Conservation (phyloP, 768 basidiomycete species). For the Macrocybe gigantea region DNA sequence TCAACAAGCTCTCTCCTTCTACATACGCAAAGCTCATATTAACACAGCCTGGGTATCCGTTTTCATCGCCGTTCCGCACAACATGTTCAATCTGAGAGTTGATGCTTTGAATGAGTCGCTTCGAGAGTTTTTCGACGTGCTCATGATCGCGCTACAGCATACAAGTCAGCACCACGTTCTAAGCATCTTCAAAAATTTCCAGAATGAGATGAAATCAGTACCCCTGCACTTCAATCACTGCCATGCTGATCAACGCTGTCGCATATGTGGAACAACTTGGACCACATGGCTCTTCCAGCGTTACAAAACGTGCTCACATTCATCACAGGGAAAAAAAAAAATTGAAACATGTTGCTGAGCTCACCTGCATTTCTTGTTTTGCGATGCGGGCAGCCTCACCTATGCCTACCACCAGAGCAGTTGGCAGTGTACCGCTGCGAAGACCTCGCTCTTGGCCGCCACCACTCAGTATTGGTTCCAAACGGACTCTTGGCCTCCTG, state of each 20-base stretch:
- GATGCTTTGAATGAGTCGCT: constrained; percentile 78
- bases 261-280: too few species aligned
- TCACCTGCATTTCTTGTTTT: constrained; percentile 86
- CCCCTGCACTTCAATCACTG: constrained; percentile 86
- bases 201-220: constrained; percentile 52
- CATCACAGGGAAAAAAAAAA: constrained; percentile 29
- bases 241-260: constrained; percentile 31
- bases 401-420: constrained; percentile 83
- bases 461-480: constrained; percentile 93
- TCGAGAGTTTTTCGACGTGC: constrained; percentile 66
- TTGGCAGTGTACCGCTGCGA: constrained; percentile 90
- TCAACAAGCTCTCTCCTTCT: constrained; percentile 93
- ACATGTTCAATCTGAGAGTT: constrained; percentile 84
- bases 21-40: constrained; percentile 96
- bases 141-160: constrained; percentile 67
- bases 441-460: constrained; percentile 97
- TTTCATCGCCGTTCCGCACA: constrained; percentile 86
- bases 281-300: not conserved
- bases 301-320: constrained; percentile 28
- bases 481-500: constrained; percentile 82
- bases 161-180: constrained; percentile 10
- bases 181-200: not conserved
- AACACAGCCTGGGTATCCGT: constrained; percentile 94
- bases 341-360: constrained; percentile 22
- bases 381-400: constrained; percentile 95